Evolutionary conservation across 768 basidiomycete genomes (phyloP), one percentile per base, ranked within the genome.

Genomic region (Trametes cingulata): DNA sequence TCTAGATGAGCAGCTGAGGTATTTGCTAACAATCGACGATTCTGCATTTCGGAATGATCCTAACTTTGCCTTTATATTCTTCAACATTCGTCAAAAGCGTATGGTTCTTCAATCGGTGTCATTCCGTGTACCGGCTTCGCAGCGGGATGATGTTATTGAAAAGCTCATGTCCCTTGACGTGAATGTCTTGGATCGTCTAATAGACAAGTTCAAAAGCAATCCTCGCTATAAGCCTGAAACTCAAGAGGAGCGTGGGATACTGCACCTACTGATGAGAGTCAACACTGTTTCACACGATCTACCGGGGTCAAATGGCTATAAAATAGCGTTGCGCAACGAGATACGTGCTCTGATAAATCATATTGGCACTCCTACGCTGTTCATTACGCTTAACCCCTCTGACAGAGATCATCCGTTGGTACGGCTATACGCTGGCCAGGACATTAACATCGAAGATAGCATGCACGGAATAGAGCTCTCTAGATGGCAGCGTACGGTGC

Each of bases 41-140:
- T 52, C 56, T 2, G 50, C 36, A 2, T 63, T 63, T 27, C 29
- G 24, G 39, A 39, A 20, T 29, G 62, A 52, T 49, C 27, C 61
- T 0, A 52, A 61, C 13, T 67, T 67, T 39, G 66, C 58, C 0
- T 67, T 63, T 27, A 60, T 67, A 9, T 67, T 48, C 33, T 65
- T 52, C 27, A 67, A 45, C 20, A 65, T 68, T 10, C 9, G 52
- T 2, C 65, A 63, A 15, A 68, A 68, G 42, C 42, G 50, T 15
- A 10, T 43, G 0, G 65, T 66, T 1, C 61, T 35, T n/a, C 20
- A 27, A 0, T 51, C 54, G 3, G 57, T 50, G 0, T 7, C 22
- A 0, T 66, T 63, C 35, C 3, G 36, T 1, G 62, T 66, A 1
- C 27, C 8, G 7, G 35, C 39, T 6, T 52, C 52, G 3, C 13